Evolutionary conservation across 176 grass and related monocot species (phyloP), one percentile per base, ranked within the genome.

Genomic region (Hordeum vulgare): DNA sequence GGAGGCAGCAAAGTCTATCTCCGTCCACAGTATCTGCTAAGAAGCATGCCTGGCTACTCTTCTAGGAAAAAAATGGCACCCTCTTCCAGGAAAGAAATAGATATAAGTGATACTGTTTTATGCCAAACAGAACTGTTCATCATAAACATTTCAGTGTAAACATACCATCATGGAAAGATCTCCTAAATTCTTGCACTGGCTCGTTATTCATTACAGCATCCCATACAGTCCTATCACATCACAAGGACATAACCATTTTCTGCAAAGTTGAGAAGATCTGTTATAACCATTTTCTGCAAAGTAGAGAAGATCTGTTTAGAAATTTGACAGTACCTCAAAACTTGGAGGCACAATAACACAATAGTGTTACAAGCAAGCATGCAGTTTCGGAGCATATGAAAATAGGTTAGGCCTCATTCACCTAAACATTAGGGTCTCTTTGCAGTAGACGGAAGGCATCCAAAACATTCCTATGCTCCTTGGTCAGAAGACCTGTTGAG

Each of bases 191-290:
- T 86, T 96, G 89, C 68, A 96, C 93, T 67, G 93, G 87, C 21
- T 92, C 88, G 45, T 99, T 99, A 84, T 89, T 94, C 93, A 99
- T 88, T 45, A 99, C 80, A 78, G 96, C 96, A 66, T 94, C 80
- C 96, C 96, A 99, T 51, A 99, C 91, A 77, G 83, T 89, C 86
- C 89, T 94, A 90, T 99, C 96, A 13, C 83, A 80, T 39, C 93
- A 90, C 70, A 99, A 92, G 41, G 96, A 94, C 76, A 99, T 77
- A 37, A 96, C 96, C 83, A 99, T 89, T 89, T 85, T 94, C 96
- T 96, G 91, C 6, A 41, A 58, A 25, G 10, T 10, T 36, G 20
- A n/a, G n/a, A n/a, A n/a, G n/a, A n/a, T n/a, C n/a, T n/a, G n/a
- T n/a, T n/a, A n/a, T n/a, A n/a, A n/a, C n/a, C n/a, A n/a, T n/a